Evolutionary conservation across 2,329 filamentous ascomycete genomes (phyloP), one percentile per base, ranked within the genome.

Genomic region (Ceratocystis alfenasii): DNA sequence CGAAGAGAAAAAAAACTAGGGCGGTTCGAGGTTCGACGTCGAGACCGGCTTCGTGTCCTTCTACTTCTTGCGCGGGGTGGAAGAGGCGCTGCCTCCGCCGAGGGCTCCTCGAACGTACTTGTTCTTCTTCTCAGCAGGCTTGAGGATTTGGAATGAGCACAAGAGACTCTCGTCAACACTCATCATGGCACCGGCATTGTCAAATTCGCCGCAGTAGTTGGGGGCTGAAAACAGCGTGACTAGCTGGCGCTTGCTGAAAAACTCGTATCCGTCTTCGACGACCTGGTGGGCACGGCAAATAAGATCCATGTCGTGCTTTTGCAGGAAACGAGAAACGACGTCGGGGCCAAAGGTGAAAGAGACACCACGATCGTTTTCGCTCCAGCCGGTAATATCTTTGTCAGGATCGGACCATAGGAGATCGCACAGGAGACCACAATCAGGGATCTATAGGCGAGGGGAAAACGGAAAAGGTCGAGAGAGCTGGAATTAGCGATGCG

Each of bases 61-160:
- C 62, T 68, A 68, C 68, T 69, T 69, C 65, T 64, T 68, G 60
- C 68, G 68, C 50, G 67, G 67, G 67, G 67, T 66, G 63, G 65
- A 62, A 60, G 64, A 65, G 66, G 67, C 62, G 46, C 68, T 71
- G 70, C 70, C 70, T 69, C 69, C 68, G 79, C 83, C 82, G 78
- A 87, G 82, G 80, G 83, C 82, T 80, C 81, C 82, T 80, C 86
- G 83, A 76, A 95, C 92, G 83, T 95, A 97, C 92, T 97, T 97
- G 90, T 96, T 93, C 87, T 99, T 99, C 87, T 99, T 99, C 85
- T 99, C 94, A 78, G 94, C 94, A 74, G 94, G 94, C 83, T 97
- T 99, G 81, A 99, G 83, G 76, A 99, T 97, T 90, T 97, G 94
- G 87, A 99, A 99, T 69, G 92, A 96, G 83, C 94, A 99, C 74